Base-by-base conservation (phyloP, 2,329 filamentous ascomycete genomes). In the Emmonsiellopsis sp. region DNA sequence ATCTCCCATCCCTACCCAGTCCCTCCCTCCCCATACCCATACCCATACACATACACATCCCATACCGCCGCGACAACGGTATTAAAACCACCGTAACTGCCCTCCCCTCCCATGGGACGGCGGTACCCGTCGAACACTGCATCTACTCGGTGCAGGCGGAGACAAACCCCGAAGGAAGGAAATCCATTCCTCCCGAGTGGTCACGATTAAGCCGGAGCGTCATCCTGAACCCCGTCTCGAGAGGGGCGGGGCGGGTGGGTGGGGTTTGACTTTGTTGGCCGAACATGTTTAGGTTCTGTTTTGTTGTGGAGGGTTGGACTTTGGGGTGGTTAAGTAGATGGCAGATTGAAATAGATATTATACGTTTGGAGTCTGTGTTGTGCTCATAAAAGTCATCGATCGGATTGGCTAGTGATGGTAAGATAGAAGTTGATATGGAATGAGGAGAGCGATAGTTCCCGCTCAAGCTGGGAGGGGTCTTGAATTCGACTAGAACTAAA, bases 161-260 rank as follows among this genome's bases (percentile, higher is more conserved):
- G 81, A 95, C 71, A 80, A 70, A 56, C 10, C 56, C 60, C 65
- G 53, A 61, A 56, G 40, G 42, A 55, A 39, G 17, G 51, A 40
- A 17, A 17, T 17, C 2, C 17, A 17, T 17, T 49, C 49, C 54
- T 55, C 45, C 51, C 53, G 56, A 57, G 53, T 62, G 66, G 88
- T 88, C 87, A 85, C 88, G 86, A 95, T 93, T 95, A 95, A 96
- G 91, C 91, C 90, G 91, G 91, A 95, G 90, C 88, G 82, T 82
- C 84, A 85, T 84, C 83, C 91, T 85, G 81, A 88, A 84, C 83
- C 80, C 83, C 78, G 77, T 76, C 74, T 81, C 76, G 87, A 95
- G 74, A 94, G 87, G 82, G 77, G 70, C 70, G 73, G 77, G 83
- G 83, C 86, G 88, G 85, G 49, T 95, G 87, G 88, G 85, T 82